These are phyloP conservation scores for Tulasnella sp. DNA, from an alignment of 768 basidiomycete species.

Conservation along the genomic window DNA sequence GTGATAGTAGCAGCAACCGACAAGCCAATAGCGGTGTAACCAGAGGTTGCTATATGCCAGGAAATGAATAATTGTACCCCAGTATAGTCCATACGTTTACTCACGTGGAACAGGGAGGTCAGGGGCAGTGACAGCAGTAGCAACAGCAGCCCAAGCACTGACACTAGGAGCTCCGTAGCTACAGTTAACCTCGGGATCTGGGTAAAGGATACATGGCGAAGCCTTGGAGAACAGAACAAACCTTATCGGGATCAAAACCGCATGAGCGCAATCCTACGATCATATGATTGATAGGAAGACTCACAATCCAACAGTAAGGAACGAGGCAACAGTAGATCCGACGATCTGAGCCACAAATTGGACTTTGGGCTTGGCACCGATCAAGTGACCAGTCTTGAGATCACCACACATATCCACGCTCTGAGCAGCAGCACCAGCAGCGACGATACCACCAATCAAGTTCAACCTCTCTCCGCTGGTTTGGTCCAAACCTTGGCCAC, in stretches of 20 bases:
- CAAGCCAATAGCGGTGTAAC: constrained; percentile 44
- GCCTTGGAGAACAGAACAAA: constrained; percentile 52
- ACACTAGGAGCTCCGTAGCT: constrained; percentile 46
- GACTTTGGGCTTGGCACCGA: constrained; percentile 48
- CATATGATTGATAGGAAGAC: background rate
- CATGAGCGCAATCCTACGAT: background rate
- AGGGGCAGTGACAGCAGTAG: constrained; percentile 37
- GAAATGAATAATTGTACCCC: background rate
- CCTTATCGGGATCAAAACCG: background rate
- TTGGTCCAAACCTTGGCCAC: constrained; percentile 30
- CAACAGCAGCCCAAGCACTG: constrained; percentile 44
- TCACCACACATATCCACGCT: constrained; percentile 55
- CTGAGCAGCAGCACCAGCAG: constrained; percentile 44
- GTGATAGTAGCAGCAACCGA: constrained; percentile 34
- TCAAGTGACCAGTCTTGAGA: constrained; percentile 55
- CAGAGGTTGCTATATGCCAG: constrained; percentile 32
- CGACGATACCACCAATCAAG: constrained; percentile 40
- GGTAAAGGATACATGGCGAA: constrained; percentile 41
- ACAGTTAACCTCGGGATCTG: constrained; percentile 28
- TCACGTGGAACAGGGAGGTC: constrained; percentile 29
- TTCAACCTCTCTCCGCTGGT: constrained; percentile 36
- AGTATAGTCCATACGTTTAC: background rate
- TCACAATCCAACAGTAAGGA: constrained; percentile 40
- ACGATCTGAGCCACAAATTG: constrained; percentile 49
- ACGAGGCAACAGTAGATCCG: constrained; percentile 46